phyloP scores from a whole-genome alignment of 1,284 basidiomycete genomes.

The Apiotrichum laibachii region DNA sequence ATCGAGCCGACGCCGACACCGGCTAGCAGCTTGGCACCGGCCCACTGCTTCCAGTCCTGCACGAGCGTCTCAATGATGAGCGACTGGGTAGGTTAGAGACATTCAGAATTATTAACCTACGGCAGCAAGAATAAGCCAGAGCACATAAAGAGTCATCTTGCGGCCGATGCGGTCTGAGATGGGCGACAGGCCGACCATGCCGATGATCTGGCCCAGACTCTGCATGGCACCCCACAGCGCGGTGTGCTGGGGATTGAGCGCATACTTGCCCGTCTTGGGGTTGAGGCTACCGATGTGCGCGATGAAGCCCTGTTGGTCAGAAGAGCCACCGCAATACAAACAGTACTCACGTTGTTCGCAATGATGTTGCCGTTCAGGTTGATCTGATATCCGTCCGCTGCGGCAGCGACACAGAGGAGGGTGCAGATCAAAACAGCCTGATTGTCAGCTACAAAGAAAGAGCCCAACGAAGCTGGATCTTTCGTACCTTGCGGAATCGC shows the following conservation, averaged over 20 bases:
- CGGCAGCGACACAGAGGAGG: slow-evolving; percentile 19
- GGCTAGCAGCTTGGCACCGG: slow-evolving; percentile 24
- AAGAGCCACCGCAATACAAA: no score
- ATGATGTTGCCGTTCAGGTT: slow-evolving; percentile 16
- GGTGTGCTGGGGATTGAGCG: background rate
- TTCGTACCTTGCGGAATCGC: slow-evolving; percentile 7
- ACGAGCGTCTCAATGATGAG: slow-evolving; percentile 17
- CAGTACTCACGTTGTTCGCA: slow-evolving; percentile 13
- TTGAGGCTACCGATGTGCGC: background rate
- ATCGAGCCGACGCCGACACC: slow-evolving; percentile 27
- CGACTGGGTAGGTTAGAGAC: slow-evolving; percentile 1
- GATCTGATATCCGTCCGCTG: slow-evolving; percentile 23
- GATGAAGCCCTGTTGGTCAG: slow-evolving; percentile 13
- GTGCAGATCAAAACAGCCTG: background rate
- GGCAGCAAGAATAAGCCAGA: slow-evolving; percentile 18
- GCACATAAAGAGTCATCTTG: slow-evolving; percentile 17
- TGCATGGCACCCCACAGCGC: slow-evolving; percentile 19
- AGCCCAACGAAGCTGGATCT: background rate
- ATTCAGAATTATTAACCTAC: no score
- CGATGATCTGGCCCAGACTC: slow-evolving; percentile 23
- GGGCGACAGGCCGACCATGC: slow-evolving; percentile 19
- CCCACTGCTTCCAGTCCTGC: slow-evolving; percentile 22
- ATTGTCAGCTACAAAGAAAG: background rate
- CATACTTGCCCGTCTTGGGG: background rate
- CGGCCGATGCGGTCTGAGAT: slow-evolving; percentile 22